Evolutionary conservation across 208 protist species (phyloP).

Genomic region (Porcisia deanei): DNA sequence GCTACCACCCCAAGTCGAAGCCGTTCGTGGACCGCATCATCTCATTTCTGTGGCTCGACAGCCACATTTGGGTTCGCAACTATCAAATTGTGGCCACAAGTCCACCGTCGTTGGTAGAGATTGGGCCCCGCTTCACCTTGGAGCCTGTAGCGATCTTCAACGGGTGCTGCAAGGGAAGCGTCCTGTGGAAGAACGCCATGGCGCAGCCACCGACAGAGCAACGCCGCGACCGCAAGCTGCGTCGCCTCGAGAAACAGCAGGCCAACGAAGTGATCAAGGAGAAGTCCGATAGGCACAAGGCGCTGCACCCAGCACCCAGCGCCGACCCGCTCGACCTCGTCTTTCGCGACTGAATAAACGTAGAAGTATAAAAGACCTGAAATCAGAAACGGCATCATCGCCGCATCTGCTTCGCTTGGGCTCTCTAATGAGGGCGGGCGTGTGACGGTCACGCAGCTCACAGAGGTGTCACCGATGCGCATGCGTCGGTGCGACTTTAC

Average conservation of each 20-base stretch:
- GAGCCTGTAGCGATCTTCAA: slow-evolving; percentile 94
- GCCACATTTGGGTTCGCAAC: slow-evolving; percentile 98
- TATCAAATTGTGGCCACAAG: slow-evolving; percentile 94
- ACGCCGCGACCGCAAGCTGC: slow-evolving; percentile 74
- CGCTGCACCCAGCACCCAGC: slow-evolving; percentile 59
- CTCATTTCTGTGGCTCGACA: slow-evolving; percentile 96
- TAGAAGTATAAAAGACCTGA: not conserved
- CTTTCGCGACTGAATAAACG: slow-evolving; percentile 38
- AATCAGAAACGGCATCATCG: not conserved
- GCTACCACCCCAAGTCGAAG: slow-evolving; percentile 97
- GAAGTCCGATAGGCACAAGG: slow-evolving; percentile 68
- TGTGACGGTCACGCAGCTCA: not conserved
- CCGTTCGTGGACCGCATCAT: slow-evolving; percentile 99
- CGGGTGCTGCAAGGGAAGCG: slow-evolving; percentile 93
- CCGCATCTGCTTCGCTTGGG: not conserved
- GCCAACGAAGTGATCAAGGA: slow-evolving; percentile 67
- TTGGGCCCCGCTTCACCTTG: slow-evolving; percentile 97
- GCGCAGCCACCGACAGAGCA: slow-evolving; percentile 77
- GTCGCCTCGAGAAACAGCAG: slow-evolving; percentile 68
- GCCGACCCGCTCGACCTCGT: slow-evolving; percentile 72
- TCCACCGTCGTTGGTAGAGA: slow-evolving; percentile 92
- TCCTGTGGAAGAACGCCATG: slow-evolving; percentile 92
- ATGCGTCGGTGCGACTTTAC: not conserved
- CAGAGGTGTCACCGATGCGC: not conserved
- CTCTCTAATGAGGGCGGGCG: slow-evolving; percentile 7